Evolutionary conservation across 2,329 filamentous ascomycete species (phyloP).

Genomic region (Eutypa lata): DNA sequence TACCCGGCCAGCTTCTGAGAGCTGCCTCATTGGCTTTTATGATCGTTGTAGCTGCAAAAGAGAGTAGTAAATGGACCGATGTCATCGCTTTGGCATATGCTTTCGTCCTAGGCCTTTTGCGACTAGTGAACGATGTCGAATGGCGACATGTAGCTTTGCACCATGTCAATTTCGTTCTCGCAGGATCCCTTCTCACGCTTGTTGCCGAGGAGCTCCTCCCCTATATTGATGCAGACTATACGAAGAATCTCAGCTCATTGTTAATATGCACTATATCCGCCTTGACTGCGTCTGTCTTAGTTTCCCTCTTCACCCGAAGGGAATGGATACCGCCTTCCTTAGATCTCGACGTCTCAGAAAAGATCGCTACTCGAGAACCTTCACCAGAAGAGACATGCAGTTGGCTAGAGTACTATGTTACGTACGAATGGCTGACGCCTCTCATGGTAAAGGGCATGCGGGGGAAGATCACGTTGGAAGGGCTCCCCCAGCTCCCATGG

Average conservation of each 20-base stretch:
- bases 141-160: conserved; percentile 46
- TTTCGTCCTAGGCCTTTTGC: conserved; percentile 41
- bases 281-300: conserved; percentile 33
- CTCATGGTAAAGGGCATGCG: conserved; percentile 46
- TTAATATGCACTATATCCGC: conserved; percentile 33
- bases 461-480: conserved; percentile 42
- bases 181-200: conserved; percentile 34
- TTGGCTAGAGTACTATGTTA: conserved; percentile 50
- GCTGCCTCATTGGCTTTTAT: conserved; percentile 38
- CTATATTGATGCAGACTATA: conserved; percentile 36
- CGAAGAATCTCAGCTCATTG: conserved; percentile 27
- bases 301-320: conserved; percentile 45
- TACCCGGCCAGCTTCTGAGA: conserved; percentile 39
- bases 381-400: conserved; percentile 52
- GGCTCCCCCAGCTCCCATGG: conserved; percentile 49
- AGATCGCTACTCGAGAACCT: conserved; percentile 34
- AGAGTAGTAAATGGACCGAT: conserved; percentile 34
- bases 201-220: conserved; percentile 38
- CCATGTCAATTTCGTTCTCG: conserved; percentile 45
- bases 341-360: conserved; percentile 35
- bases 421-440: conserved; percentile 49
- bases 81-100: conserved; percentile 36
- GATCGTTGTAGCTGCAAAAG: conserved; percentile 31
- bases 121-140: conserved; percentile 37
- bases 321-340: conserved; percentile 47